These are phyloP conservation scores for Penicillium italicum DNA, from an alignment of 2,329 filamentous ascomycete genomes.

Conservation along the genomic window DNA sequence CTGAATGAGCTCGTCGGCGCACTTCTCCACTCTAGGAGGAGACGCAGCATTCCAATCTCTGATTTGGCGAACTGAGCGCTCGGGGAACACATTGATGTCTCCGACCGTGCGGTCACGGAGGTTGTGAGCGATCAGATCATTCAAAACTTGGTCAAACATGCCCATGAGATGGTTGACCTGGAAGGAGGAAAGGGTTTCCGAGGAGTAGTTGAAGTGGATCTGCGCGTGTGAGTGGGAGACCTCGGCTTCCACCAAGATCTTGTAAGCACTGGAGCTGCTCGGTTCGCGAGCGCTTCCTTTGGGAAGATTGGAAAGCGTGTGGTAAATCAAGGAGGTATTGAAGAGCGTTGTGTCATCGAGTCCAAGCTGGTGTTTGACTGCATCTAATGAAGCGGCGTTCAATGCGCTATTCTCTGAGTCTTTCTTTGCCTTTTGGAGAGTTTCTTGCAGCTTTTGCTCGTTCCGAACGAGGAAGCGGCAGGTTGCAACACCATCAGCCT, in stretches of 20 bases:
- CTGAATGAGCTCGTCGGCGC: slow-evolving; percentile 38
- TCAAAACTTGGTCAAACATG: slow-evolving; percentile 33
- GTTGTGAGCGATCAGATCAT: slow-evolving; percentile 24
- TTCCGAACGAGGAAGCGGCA: slow-evolving; percentile 28
- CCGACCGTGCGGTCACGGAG: slow-evolving; percentile 18
- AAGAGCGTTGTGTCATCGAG: slow-evolving; percentile 26
- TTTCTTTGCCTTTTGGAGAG: slow-evolving; percentile 21
- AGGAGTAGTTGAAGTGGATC: slow-evolving; percentile 51
- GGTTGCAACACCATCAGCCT: slow-evolving; percentile 9
- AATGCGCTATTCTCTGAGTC: slow-evolving; percentile 19
- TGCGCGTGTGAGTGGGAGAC: slow-evolving; percentile 40
- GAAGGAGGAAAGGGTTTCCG: slow-evolving; percentile 46
- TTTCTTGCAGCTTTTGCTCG: slow-evolving; percentile 19
- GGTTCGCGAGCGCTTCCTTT: slow-evolving; percentile 6
- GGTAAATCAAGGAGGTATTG: slow-evolving; percentile 32
- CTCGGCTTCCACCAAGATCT: slow-evolving; percentile 30
- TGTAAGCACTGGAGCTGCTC: slow-evolving; percentile 16
- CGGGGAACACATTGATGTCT: slow-evolving; percentile 31
- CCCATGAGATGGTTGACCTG: slow-evolving; percentile 33
- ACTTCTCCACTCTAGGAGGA: slow-evolving; percentile 31
- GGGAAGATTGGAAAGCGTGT: slow-evolving; percentile 4
- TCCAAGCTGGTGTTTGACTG: slow-evolving; percentile 27
- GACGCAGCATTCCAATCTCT: slow-evolving; percentile 33
- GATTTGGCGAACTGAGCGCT: slow-evolving; percentile 31
- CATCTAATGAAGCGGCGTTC: slow-evolving; percentile 21